Evolutionary conservation across 768 basidiomycete genomes (phyloP).

Genomic region (Serendipita vermifera): DNA sequence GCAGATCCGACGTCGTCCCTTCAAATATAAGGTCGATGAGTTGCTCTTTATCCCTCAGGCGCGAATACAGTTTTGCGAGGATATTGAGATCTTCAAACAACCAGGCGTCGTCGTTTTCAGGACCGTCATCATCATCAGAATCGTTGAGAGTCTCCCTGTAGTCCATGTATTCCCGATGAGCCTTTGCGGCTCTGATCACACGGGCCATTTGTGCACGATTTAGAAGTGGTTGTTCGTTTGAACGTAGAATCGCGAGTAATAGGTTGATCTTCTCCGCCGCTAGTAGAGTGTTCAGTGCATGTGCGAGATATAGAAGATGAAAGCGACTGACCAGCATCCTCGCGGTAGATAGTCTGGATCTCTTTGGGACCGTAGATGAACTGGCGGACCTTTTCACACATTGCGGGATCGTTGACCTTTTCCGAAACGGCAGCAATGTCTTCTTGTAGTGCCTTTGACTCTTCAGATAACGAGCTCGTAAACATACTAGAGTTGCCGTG

Average conservation of each 20-base stretch:
- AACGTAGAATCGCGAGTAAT: conserved; percentile 65
- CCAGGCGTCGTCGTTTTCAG: conserved; percentile 92
- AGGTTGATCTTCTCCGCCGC: conserved; percentile 60
- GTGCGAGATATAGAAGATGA: background rate
- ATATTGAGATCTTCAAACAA: conserved; percentile 82
- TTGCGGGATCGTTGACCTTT: conserved; percentile 75
- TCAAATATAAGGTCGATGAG: conserved; percentile 90
- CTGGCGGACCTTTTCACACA: conserved; percentile 77
- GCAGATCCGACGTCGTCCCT: conserved; percentile 85
- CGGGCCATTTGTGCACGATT: conserved; percentile 68
- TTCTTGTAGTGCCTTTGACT: conserved; percentile 69
- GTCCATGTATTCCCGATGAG: conserved; percentile 62
- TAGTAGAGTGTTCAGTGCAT: conserved; percentile 19
- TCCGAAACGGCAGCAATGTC: conserved; percentile 79
- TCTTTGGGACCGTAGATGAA: conserved; percentile 82
- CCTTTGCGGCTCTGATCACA: conserved; percentile 62
- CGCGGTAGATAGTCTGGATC: conserved; percentile 70
- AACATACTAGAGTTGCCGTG: conserved; percentile 58
- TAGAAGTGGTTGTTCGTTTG: conserved; percentile 60
- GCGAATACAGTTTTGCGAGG: conserved; percentile 62
- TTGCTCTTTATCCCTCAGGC: conserved; percentile 78
- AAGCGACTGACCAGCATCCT: conserved; percentile 55
- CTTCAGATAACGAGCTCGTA: conserved; percentile 80
- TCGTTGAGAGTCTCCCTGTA: conserved; percentile 49
- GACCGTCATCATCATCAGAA: conserved; percentile 89